Conservation (phyloP, 2,329 filamentous ascomycete genomes). For the Fusarium sp. region DNA sequence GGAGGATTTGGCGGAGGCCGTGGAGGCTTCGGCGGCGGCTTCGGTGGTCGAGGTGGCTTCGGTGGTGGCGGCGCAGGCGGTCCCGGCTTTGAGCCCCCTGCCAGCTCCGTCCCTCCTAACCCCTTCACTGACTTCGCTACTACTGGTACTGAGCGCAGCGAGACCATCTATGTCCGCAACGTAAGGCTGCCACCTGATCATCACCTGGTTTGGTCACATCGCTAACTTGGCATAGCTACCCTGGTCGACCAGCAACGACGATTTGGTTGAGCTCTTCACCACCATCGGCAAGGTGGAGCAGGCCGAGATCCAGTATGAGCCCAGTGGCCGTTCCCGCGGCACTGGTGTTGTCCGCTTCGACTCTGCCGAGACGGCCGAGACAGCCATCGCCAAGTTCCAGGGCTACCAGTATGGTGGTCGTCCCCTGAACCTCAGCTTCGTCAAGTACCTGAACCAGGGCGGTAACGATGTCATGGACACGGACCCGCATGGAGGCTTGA, state of each 20-base stretch:
- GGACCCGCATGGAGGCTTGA: slow-evolving; percentile 78
- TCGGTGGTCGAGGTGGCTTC: slow-evolving; percentile 59
- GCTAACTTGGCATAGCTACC: slow-evolving; percentile 73
- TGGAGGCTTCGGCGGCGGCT: slow-evolving; percentile 54
- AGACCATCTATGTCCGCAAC: slow-evolving; percentile 95
- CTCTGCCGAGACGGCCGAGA: slow-evolving; percentile 84
- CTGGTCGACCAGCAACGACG: slow-evolving; percentile 99
- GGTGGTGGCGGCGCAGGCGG: slow-evolving; percentile 61
- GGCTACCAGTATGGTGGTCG: slow-evolving; percentile 97
- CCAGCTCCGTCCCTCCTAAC: slow-evolving; percentile 74
- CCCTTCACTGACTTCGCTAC: slow-evolving; percentile 95
- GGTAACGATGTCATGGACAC: slow-evolving; percentile 84
- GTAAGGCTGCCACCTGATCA: slow-evolving; percentile 66
- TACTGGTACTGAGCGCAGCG: slow-evolving; percentile 83
- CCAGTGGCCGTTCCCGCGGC: slow-evolving; percentile 93
- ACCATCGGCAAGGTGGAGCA: slow-evolving; percentile 98
- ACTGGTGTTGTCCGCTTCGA: slow-evolving; percentile 98
- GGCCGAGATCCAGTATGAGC: slow-evolving; percentile 99
- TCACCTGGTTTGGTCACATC: not conserved
- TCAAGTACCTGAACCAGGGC: slow-evolving; percentile 86
- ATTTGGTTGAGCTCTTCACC: slow-evolving; percentile 94
- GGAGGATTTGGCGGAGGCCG: slow-evolving; percentile 62
- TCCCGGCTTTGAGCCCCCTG: slow-evolving; percentile 59
- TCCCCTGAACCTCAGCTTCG: slow-evolving; percentile 90
- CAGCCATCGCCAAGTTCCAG: slow-evolving; percentile 95